Conservation (phyloP, 1,284 basidiomycete genomes). For the Abortiporus biennis region DNA sequence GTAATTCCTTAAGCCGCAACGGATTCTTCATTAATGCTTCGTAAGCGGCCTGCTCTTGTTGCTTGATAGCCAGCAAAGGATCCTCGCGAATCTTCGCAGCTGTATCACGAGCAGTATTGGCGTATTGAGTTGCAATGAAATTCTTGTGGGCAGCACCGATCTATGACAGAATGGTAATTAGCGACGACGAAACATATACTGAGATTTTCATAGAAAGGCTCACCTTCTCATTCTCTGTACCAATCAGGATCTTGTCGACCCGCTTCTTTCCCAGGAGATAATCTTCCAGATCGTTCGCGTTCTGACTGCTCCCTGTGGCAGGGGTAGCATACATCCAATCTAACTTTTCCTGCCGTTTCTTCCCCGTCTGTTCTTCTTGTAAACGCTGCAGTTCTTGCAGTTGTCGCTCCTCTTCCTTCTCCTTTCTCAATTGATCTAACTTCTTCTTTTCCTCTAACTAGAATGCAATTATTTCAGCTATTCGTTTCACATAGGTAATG, state of each 20-base stretch:
- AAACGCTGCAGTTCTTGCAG: constrained; percentile 93
- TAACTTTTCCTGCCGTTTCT: constrained; percentile 87
- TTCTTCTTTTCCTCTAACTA: constrained; percentile 98
- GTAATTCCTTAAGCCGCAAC: constrained; percentile 78
- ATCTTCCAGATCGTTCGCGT: constrained; percentile 90
- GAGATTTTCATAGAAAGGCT: background rate
- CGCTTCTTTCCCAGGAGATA: constrained; percentile 98
- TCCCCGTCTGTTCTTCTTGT: constrained; percentile 92
- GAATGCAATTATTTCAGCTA: background rate
- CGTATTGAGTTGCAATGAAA: constrained; percentile 90
- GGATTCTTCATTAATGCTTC: constrained; percentile 90
- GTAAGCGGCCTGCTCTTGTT: constrained; percentile 93
- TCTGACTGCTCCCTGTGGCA: constrained; percentile 75
- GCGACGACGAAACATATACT: constrained; percentile 1
- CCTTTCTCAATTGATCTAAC: constrained; percentile 91
- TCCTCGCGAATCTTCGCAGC: constrained; percentile 95
- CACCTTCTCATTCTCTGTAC: constrained; percentile 86
- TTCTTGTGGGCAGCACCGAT: constrained; percentile 82
- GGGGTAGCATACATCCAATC: constrained; percentile 99
- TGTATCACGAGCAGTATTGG: constrained; percentile 86
- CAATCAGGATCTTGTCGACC: constrained; percentile 92
- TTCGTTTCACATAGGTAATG: constrained; percentile 8
- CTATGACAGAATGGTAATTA: constrained; percentile 29
- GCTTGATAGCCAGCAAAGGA: constrained; percentile 93
- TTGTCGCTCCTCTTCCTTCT: constrained; percentile 96